phyloP scores from a whole-genome alignment of 371 early-diverging fungal species.

The Cokeromyces recurvatus region DNA sequence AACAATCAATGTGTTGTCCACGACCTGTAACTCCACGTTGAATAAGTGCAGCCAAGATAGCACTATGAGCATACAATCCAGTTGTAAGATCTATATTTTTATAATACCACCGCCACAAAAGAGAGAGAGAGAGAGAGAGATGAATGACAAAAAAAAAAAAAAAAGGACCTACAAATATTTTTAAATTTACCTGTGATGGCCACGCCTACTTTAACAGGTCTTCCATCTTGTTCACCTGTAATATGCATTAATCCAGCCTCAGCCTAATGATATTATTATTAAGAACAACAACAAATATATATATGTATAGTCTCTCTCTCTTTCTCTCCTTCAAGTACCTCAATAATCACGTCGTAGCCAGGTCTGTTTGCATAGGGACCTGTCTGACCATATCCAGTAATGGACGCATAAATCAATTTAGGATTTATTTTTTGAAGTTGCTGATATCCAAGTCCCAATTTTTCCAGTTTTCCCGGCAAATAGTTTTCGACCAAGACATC shows the following conservation, averaged over 20 bases:
- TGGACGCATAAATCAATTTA: conserved; percentile 82
- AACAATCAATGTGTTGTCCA: conserved; percentile 87
- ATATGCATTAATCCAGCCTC: conserved; percentile 95
- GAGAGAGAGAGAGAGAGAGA: too few relatives aligned
- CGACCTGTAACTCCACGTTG: conserved; percentile 58
- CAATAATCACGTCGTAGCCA: conserved; percentile 94
- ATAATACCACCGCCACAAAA: too few relatives aligned
- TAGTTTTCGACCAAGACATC: conserved; percentile 92
- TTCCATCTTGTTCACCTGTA: conserved; percentile 79
- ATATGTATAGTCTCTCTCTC: not conserved
- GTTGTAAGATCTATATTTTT: conserved; percentile 63
- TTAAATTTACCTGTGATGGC: conserved; percentile 88
- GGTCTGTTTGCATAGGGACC: conserved; percentile 79
- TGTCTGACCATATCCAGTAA: conserved; percentile 83
- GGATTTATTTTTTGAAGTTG: conserved; percentile 68
- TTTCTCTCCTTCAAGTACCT: conserved; percentile 24
- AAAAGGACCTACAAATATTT: too few relatives aligned
- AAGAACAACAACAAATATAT: not conserved
- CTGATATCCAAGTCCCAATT: conserved; percentile 76
- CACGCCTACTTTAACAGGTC: conserved; percentile 93
- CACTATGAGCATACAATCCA: conserved; percentile 86
- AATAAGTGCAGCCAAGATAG: conserved; percentile 84
- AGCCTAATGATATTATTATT: too few relatives aligned
- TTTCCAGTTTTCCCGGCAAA: conserved; percentile 80
- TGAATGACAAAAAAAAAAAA: too few relatives aligned